Evolutionary conservation across 768 basidiomycete species (phyloP).

Genomic region (Ramaria sp.): DNA sequence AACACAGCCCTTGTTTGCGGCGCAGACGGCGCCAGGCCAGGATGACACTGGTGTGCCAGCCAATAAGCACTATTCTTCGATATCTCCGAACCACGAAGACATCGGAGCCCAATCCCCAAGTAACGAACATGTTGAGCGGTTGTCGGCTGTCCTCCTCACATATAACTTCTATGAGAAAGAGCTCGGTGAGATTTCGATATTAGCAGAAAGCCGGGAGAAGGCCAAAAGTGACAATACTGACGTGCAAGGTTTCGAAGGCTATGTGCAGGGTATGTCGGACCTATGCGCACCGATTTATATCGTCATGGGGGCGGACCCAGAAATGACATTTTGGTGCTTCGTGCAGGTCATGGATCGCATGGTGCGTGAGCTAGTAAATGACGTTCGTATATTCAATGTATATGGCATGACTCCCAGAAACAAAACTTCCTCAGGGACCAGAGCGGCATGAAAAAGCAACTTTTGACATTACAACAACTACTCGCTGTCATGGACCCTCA

Average conservation of each 20-base stretch:
- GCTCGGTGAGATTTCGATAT: constrained; percentile 45
- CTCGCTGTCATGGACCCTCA: constrained; percentile 94
- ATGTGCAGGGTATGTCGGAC: constrained; percentile 99
- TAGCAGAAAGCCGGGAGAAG: neutral
- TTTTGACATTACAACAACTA: constrained; percentile 81
- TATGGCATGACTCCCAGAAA: constrained; percentile 41
- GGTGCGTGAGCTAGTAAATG: constrained; percentile 31
- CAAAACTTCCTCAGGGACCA: constrained; percentile 94
- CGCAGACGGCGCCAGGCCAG: constrained; percentile 17
- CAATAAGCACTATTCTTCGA: constrained; percentile 51
- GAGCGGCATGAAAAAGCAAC: constrained; percentile 93
- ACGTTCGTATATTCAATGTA: neutral
- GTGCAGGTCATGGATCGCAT: constrained; percentile 91
- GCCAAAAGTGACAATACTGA: constrained; percentile 12
- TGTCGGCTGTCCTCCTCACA: constrained; percentile 77
- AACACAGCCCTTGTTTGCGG: constrained; percentile 79
- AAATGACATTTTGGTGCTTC: constrained; percentile 93
- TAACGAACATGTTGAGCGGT: constrained; percentile 86
- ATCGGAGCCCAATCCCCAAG: constrained; percentile 82
- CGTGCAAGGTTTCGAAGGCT: constrained; percentile 40
- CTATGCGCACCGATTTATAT: constrained; percentile 90
- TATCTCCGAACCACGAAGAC: constrained; percentile 61
- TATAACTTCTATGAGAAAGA: constrained; percentile 87
- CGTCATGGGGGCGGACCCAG: constrained; percentile 81
- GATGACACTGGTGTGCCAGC: constrained; percentile 29